phyloP scores from a whole-genome alignment of 129 eudicot species.

The Centaurea solstitialis region DNA sequence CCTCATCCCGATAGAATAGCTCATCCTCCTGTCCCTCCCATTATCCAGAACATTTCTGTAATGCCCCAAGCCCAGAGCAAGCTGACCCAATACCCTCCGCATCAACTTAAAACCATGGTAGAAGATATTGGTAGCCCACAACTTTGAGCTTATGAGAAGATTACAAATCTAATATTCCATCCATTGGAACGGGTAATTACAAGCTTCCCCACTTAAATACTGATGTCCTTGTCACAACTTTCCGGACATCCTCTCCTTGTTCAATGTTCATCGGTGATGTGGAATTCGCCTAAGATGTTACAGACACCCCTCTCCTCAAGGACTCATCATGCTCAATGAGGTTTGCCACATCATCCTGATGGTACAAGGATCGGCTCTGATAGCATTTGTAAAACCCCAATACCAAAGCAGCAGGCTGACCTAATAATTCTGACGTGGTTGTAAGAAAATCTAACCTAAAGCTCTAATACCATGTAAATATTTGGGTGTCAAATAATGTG shows the following conservation, averaged over 20 bases:
- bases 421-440: neutral
- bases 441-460: neutral
- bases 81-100: no score
- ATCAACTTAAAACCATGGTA: neutral
- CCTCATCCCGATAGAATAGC: no score
- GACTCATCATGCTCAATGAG: no score
- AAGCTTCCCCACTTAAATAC: neutral
- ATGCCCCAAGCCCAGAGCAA: no score
- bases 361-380: no score
- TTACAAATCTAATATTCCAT: neutral
- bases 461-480: neutral
- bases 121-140: neutral
- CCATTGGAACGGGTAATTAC: neutral
- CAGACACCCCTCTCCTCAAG: no score
- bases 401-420: no score
- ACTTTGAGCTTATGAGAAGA: neutral
- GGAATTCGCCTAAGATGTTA: neutral
- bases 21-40: no score
- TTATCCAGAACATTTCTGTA: no score
- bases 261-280: neutral
- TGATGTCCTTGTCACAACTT: neutral
- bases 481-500: neutral
- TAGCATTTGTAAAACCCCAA: no score
- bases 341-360: no score
- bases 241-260: neutral